Percentiles rank a stretch among this genome's conserved stretches.
Conservation (phyloP, 202 grass and related monocot genomes). For the Zizania palustris region DNA sequence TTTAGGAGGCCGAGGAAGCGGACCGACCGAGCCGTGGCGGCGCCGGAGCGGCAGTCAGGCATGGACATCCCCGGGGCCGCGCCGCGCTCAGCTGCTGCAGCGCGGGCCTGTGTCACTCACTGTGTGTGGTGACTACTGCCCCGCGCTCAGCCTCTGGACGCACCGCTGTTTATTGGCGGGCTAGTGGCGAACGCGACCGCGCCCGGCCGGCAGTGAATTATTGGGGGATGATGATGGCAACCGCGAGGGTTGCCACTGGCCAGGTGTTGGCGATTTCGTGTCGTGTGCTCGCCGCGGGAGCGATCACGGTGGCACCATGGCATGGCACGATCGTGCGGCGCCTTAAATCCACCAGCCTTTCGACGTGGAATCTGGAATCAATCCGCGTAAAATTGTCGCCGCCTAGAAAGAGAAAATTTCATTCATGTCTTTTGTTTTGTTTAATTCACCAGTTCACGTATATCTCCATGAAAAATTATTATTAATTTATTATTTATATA, state of each 20-base stretch:
- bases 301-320: background rate
- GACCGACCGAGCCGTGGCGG: slow-evolving; percentile 47
- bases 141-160: slow-evolving; percentile 27
- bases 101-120: background rate
- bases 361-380: slow-evolving; percentile 7
- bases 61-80: slow-evolving; percentile 40
- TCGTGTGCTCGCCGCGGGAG: slow-evolving; percentile 6
- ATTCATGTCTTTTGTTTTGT: too few species aligned
- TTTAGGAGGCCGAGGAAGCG: slow-evolving; percentile 76
- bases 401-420: too few species aligned
- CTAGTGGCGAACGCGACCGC: slow-evolving; percentile 35
- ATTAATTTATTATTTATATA: too few species aligned
- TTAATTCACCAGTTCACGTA: too few species aligned
- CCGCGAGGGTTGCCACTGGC: slow-evolving; percentile 31
- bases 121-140: slow-evolving; percentile 26
- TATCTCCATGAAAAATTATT: too few species aligned
- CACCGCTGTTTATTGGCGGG: slow-evolving; percentile 42
- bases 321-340: background rate
- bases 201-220: slow-evolving; percentile 50
- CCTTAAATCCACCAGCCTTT: slow-evolving; percentile 28
- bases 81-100: slow-evolving; percentile 13
- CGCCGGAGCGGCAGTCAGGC: slow-evolving; percentile 31
- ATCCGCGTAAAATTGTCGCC: background rate
- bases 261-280: slow-evolving; percentile 17
- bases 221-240: slow-evolving; percentile 59